Conservation (phyloP, 306 rosid species). For the Ammopiptanthus mongolicus region DNA sequence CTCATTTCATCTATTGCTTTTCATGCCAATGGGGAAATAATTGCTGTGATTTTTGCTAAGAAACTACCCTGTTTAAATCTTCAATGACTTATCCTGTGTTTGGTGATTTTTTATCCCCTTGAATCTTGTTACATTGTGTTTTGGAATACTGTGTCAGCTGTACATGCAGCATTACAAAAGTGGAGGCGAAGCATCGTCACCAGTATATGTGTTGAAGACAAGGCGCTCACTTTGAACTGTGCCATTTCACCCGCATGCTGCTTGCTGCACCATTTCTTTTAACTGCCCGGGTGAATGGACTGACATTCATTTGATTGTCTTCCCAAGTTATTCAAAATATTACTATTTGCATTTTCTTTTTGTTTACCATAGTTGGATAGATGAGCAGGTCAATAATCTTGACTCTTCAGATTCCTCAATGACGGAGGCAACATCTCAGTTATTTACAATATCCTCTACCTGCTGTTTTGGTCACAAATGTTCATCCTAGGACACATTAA, state of each 20-base stretch:
- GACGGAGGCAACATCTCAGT: constrained; percentile 89
- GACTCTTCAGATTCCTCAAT: constrained; percentile 84
- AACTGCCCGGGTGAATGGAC: constrained; percentile 77
- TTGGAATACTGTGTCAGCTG: constrained; percentile 44
- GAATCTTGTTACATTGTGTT: not conserved
- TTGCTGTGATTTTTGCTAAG: constrained; percentile 46
- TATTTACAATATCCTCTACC: constrained; percentile 88
- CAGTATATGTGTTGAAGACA: constrained; percentile 77
- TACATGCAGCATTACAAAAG: constrained; percentile 87
- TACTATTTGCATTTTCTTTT: not conserved
- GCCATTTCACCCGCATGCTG: no score
- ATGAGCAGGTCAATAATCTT: constrained; percentile 79
- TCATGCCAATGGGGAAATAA: constrained; percentile 90
- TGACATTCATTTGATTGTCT: not conserved
- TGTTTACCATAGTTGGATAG: no score
- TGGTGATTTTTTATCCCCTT: not conserved
- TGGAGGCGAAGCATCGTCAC: constrained; percentile 75
- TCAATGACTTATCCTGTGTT: not conserved
- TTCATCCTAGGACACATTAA: constrained; percentile 51
- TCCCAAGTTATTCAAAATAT: not conserved
- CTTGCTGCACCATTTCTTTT: constrained; percentile 85
- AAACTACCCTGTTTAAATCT: constrained; percentile 8
- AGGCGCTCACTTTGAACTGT: no score
- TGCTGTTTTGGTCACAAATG: constrained; percentile 73
- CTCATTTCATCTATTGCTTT: constrained; percentile 95